phyloP scores from a whole-genome alignment of 2,329 filamentous ascomycete genomes.

The Phaeosphaeriaceae sp. region DNA sequence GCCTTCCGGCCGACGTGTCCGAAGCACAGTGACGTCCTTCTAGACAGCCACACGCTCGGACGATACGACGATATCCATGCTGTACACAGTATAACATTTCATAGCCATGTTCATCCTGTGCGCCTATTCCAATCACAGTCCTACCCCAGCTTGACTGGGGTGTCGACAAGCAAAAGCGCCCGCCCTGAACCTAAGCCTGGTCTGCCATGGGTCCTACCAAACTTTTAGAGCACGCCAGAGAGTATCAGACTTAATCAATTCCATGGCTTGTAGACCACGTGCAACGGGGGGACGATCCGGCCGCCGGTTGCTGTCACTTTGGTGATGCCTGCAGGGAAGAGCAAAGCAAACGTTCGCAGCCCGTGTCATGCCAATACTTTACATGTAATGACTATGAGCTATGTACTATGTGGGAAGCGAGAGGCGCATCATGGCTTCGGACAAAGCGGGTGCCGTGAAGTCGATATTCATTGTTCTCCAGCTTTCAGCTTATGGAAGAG shows the following conservation, averaged over 20 bases:
- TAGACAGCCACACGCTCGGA: conserved; percentile 33
- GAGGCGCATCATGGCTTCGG: too few species aligned
- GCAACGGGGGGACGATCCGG: background rate
- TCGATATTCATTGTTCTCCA: too few species aligned
- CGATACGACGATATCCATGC: conserved; percentile 2
- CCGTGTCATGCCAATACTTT: background rate
- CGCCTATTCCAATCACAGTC: conserved; percentile 3
- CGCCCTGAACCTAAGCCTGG: too few species aligned
- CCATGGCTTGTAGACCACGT: background rate
- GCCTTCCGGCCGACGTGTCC: conserved; percentile 2
- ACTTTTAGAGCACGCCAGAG: background rate
- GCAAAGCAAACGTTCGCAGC: background rate
- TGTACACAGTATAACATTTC: background rate
- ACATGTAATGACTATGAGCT: background rate
- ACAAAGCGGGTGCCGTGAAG: too few species aligned
- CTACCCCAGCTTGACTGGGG: too few species aligned
- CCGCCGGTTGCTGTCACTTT: background rate
- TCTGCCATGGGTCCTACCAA: background rate
- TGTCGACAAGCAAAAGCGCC: too few species aligned
- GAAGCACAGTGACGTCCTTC: conserved; percentile 28
- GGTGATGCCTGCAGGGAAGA: background rate
- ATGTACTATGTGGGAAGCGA: too few species aligned
- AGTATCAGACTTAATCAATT: too few species aligned
- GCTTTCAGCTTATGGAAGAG: too few species aligned
- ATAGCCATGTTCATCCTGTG: conserved; percentile 3